Conservation (phyloP, 2,329 filamentous ascomycete species). For the Xylariaceae sp. region DNA sequence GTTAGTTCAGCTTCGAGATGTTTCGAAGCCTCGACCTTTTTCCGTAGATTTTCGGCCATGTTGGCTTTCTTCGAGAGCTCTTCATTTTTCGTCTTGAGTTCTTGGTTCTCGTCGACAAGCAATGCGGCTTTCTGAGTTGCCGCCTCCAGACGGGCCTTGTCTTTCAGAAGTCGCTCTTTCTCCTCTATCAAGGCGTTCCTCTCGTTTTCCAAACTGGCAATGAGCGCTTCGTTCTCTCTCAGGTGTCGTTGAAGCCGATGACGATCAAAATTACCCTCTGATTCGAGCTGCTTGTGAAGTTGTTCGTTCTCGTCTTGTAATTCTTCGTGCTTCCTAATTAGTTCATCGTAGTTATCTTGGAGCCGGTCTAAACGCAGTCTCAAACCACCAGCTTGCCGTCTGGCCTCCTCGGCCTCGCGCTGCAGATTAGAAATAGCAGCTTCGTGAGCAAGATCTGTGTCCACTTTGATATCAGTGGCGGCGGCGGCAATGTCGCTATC, state of each 20-base stretch:
- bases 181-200: slow-evolving; percentile 47
- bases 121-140: slow-evolving; percentile 48
- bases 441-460: slow-evolving; percentile 52
- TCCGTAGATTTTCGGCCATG: slow-evolving; percentile 55
- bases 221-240: slow-evolving; percentile 64
- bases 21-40: slow-evolving; percentile 55
- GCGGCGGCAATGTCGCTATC: slow-evolving; percentile 22
- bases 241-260: slow-evolving; percentile 52
- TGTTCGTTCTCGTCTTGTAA: slow-evolving; percentile 57
- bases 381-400: slow-evolving; percentile 53
- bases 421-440: slow-evolving; percentile 48
- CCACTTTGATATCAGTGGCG: slow-evolving; percentile 33
- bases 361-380: slow-evolving; percentile 55
- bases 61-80: slow-evolving; percentile 58
- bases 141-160: slow-evolving; percentile 35
- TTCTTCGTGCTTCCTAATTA: slow-evolving; percentile 47
- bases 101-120: slow-evolving; percentile 54
- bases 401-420: slow-evolving; percentile 47
- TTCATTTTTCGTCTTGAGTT: slow-evolving; percentile 53
- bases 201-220: slow-evolving; percentile 63
- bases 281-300: slow-evolving; percentile 49
- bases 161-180: slow-evolving; percentile 37
- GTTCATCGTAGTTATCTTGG: slow-evolving; percentile 56
- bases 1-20: slow-evolving; percentile 51
- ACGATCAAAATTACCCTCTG: slow-evolving; percentile 45